These are phyloP conservation scores for Gnaphalium uliginosum DNA, from an alignment of 129 eudicot genomes.

Conservation along the genomic window DNA sequence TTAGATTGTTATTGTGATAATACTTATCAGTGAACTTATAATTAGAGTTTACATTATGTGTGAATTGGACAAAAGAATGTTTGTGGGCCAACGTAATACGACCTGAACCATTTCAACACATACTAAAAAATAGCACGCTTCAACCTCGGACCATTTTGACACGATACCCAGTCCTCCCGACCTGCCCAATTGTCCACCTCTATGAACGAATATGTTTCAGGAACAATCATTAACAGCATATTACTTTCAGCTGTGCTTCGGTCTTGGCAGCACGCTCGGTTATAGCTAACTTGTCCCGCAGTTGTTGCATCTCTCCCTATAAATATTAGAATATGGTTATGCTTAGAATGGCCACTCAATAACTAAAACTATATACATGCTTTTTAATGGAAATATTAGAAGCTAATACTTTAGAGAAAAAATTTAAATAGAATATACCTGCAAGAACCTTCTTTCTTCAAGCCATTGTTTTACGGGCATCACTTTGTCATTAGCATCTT, in stretches of 20 bases:
- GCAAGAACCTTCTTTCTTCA: conserved; percentile 92
- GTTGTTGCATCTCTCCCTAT: conserved; percentile 94
- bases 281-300: conserved; percentile 77
- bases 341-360: conserved; percentile 1
- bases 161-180: background rate
- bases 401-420: background rate
- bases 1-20: background rate
- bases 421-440: conserved; percentile 39
- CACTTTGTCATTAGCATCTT: conserved; percentile 93
- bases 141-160: background rate
- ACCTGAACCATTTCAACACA: background rate
- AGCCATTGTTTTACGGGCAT: conserved; percentile 99
- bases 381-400: background rate
- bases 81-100: background rate
- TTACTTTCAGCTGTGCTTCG: conserved; percentile 83
- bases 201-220: background rate
- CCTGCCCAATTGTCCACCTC: background rate
- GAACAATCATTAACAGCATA: conserved; percentile 7
- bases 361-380: conserved; percentile 3
- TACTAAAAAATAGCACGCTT: background rate
- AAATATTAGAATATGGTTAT: conserved; percentile 21
- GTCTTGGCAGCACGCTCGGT: conserved; percentile 82
- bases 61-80: background rate
- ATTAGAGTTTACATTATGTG: background rate
- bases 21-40: background rate